Base-by-base conservation (phyloP, 805 yeast genomes). In the Teunomyces panamensis region DNA sequence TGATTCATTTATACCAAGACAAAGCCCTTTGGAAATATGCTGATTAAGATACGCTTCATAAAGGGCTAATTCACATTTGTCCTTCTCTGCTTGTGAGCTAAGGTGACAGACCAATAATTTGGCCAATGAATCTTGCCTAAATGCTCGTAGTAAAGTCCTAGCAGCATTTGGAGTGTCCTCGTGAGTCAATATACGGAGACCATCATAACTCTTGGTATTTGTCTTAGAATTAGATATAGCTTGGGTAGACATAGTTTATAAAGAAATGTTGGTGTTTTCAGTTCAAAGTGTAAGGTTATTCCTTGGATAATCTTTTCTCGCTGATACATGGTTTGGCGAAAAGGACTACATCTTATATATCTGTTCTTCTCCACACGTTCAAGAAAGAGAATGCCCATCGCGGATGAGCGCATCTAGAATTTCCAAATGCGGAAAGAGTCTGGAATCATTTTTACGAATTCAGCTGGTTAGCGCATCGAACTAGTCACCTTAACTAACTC, bases 1-100 rank as follows among this genome's bases (percentile, higher is more conserved):
- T 9, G 68, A 64, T 47, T 81, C 83, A 48, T 77, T 76, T 30
- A 79, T 65, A 4, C 77, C 84, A 24, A 79, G 57, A 27, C 73
- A 78, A 30, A 79, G 43, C 1, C 85, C 85, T 42, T 74, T 72
- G 46, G 68, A 53, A 35, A 80, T 71, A 54, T 78, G 83, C 42
- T 80, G 78, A 41, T 65, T 66, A 36, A 78, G 67, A 58, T 79
- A 80, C 2, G 81, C 74, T 53, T 76, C 81, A 51, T 76, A 80
- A 30, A 79, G 63, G 24, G 66, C 66, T 16, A 68, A 45, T 51
- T 77, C 80, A 47, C 61, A 60, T 10, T 48, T 42, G 13, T 52
- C 53, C 30, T 56, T 55, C 33, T 47, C 45, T 20, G 47, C 53
- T 8, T 46, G 52, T 42, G 53, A 57, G 4, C 20, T 26, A 11